Evolutionary conservation across 2,329 filamentous ascomycete species (phyloP), one percentile per base, ranked within the genome.

Genomic region (Rutstroemia sp.): DNA sequence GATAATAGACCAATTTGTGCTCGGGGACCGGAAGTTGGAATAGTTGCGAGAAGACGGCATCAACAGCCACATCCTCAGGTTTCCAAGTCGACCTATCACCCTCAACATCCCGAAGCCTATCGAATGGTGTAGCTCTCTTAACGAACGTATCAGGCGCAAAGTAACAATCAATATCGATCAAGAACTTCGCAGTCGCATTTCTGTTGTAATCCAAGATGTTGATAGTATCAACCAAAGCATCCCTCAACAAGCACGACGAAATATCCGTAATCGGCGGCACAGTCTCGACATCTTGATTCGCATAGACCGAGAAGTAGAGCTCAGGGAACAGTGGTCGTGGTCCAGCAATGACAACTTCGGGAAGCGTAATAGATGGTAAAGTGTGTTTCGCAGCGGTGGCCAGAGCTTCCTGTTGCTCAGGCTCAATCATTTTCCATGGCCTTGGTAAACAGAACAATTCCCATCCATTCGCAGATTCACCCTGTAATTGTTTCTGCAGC

Each of bases 1-100:
- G 94, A 71, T 96, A 99, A 73, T 96, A 99, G 9, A 99, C 89
- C 1, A 96, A 78, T 73, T 96, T 96, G 73, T 96, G 91, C 72
- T 96, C 90, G 0, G 94, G 84, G 3, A 78, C 79, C 4, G 94
- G 94, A 39, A 99, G 80, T 70, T 90, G 88, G 69, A 96, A 89
- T 44, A 99, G 78, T 71, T 97, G 92, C 1, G 92, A 95, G 72
- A 99, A 99, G 57, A 97, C 90, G 5, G 92, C 91, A 71, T 99
- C 94, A n/a, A 99, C 90, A 3, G 88, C 89, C 57, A 97, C 88
- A 72, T 99, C 94, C 73, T 99, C 94, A 0, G 94, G 91, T 72
- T 99, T 99, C 92, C 94, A 99, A 0, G 89, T 92, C 14, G 87
- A 83, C 61, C 80, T 79, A 54, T 82, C 79, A 1, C 74, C 74